Base-by-base conservation (phyloP, 78 protist species). In the Goniomonas avonlea region DNA sequence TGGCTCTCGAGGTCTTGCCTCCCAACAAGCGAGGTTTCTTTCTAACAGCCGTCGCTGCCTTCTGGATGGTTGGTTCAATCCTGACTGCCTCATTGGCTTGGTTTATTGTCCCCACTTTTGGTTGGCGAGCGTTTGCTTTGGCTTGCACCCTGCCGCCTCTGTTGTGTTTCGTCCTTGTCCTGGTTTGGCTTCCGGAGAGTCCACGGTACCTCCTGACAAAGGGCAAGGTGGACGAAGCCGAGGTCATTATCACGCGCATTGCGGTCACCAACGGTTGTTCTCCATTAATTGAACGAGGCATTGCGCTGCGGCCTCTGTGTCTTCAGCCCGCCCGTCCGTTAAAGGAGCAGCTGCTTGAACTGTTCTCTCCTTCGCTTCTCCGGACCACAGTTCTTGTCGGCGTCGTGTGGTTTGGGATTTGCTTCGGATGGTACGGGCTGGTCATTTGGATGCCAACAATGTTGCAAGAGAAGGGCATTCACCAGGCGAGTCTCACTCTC, bases 351-450 rank as follows among this genome's bases (percentile, higher is more conserved):
- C n/a, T n/a, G n/a, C n/a, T n/a, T n/a, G n/a, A 29, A 17, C 60
- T 73, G 37, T 55, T 75, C 38, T 9, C 8, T 1, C 38, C 55
- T 34, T n/a, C 56, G 3, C 77, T 53, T 3, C 50, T 27, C 35
- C 71, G 71, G 29, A 15, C 56, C 20, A 56, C 77, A 21, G 61
- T 83, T 34, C 41, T 37, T 23, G 73, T 83, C 32, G 13, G 35
- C 23, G 63, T 13, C 40, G 60, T 60, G 17, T 83, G 87, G 87
- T 18, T 83, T 41, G 76, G 55, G n/a, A 69, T 83, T 25, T 83
- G 77, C 37, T 77, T 74, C 45, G 87, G 87, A 2, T 83, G 60
- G 68, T 83, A 83, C 60, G 87, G 87, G n/a, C 79, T 83, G 9
- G 45, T 47, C 13, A 15, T 68, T 40, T 83, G 87, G 87, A 61